These are phyloP conservation scores for Naganishia sp. DNA, from an alignment of 1,284 basidiomycete genomes.

Conservation along the genomic window DNA sequence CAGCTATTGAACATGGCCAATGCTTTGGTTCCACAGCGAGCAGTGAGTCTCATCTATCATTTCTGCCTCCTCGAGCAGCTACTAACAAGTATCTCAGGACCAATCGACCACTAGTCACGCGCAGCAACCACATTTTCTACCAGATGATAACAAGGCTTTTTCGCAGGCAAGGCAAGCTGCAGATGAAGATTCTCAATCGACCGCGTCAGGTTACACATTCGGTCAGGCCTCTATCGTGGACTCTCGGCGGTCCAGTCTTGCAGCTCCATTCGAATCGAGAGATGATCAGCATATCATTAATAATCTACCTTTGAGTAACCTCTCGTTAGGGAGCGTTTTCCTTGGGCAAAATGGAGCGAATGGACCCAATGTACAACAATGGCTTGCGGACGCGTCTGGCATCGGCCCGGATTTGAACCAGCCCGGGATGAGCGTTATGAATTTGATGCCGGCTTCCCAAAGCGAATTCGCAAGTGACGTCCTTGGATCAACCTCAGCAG, in stretches of 20 bases:
- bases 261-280: background rate
- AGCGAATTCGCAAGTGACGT: too few species aligned
- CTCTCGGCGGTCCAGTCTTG: constrained; percentile 21
- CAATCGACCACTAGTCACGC: too few species aligned
- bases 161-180: constrained; percentile 6
- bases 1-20: too few species aligned
- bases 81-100: too few species aligned
- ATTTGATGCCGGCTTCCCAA: too few species aligned
- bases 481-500: too few species aligned
- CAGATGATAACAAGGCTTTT: background rate
- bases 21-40: background rate
- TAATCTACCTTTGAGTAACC: constrained; percentile 6
- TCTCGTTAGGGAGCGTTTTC: background rate
- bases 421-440: too few species aligned
- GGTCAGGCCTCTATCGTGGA: background rate
- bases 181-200: constrained; percentile 11
- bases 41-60: constrained; percentile 44
- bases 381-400: background rate
- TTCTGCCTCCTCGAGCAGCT: too few species aligned
- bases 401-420: background rate
- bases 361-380: constrained; percentile 9
- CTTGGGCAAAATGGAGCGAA: background rate
- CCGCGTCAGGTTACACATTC: constrained; percentile 11
- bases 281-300: constrained; percentile 8
- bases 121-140: too few species aligned